Conservation (phyloP, 2,329 filamentous ascomycete genomes). For the Hypoxylon sp. region DNA sequence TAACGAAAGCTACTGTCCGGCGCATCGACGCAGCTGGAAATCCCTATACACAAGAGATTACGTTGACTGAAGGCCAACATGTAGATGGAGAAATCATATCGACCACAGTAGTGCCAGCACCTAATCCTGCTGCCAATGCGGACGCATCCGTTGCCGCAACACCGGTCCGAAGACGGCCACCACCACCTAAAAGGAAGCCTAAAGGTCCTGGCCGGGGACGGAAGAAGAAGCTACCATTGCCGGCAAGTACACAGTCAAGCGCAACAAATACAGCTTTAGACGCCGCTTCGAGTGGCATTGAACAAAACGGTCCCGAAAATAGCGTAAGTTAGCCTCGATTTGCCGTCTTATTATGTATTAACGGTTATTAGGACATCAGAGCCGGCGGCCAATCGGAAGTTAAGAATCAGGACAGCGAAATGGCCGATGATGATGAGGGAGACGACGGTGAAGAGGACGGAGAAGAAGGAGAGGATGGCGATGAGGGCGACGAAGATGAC, state of each 20-base stretch:
- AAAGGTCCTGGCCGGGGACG: constrained; percentile 84
- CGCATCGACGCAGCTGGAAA: constrained; percentile 85
- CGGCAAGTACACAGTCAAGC: constrained; percentile 55
- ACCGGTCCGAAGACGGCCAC: constrained; percentile 73
- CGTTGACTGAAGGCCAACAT: constrained; percentile 82
- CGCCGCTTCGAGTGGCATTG: constrained; percentile 59
- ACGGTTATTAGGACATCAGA: constrained; percentile 57
- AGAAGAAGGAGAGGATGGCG: constrained; percentile 63
- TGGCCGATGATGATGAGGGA: constrained; percentile 67
- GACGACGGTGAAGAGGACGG: constrained; percentile 65
- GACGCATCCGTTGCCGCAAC: constrained; percentile 66
- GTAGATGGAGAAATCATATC: constrained; percentile 86
- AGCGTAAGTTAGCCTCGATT: constrained; percentile 56
- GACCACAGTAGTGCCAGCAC: constrained; percentile 69
- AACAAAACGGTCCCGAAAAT: constrained; percentile 56
- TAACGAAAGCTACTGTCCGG: constrained; percentile 85
- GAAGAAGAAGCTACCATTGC: constrained; percentile 76
- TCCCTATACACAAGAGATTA: constrained; percentile 86
- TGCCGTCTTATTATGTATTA: constrained; percentile 31
- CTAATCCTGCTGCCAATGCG: constrained; percentile 68
- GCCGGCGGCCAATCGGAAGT: constrained; percentile 61
- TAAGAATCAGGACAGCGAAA: constrained; percentile 66
- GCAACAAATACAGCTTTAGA: constrained; percentile 56
- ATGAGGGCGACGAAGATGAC: constrained; percentile 62
- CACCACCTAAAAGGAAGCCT: constrained; percentile 84